Conservation (phyloP, 306 rosid genomes). For the Datisca glomerata region DNA sequence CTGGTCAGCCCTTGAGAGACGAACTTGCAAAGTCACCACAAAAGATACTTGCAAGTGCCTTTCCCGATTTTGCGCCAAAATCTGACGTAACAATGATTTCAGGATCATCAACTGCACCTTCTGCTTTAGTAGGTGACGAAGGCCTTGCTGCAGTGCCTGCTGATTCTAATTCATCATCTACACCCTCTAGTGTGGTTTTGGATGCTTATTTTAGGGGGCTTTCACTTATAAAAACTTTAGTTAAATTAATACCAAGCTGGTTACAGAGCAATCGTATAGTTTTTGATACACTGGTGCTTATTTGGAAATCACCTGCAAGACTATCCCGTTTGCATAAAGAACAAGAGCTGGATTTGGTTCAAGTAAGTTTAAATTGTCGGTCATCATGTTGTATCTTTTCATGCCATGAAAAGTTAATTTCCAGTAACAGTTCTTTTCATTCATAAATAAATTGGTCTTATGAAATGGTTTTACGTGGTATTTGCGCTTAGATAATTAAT, state of each 20-base stretch:
- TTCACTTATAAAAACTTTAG: constrained; percentile 76
- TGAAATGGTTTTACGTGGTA: too few relatives aligned
- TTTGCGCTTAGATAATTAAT: too few relatives aligned
- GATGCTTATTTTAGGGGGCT: constrained; percentile 94
- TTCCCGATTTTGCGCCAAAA: constrained; percentile 64
- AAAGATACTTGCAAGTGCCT: constrained; percentile 82
- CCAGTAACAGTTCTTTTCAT: too few relatives aligned
- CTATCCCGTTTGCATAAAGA: constrained; percentile 80
- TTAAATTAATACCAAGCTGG: constrained; percentile 91
- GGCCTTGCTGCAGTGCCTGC: constrained; percentile 41
- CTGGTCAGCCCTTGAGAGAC: constrained; percentile 90
- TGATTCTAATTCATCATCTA: constrained; percentile 46
- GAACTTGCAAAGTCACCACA: constrained; percentile 97
- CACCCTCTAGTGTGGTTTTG: constrained; percentile 34
- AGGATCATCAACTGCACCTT: constrained; percentile 45
- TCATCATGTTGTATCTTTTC: background rate
- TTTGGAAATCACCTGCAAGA: constrained; percentile 95
- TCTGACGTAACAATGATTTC: constrained; percentile 47
- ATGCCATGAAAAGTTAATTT: background rate
- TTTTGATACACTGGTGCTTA: constrained; percentile 75
- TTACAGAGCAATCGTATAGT: constrained; percentile 72
- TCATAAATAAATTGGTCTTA: too few relatives aligned
- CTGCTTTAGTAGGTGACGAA: constrained; percentile 52
- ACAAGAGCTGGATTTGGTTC: constrained; percentile 84
- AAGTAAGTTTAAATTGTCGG: constrained; percentile 38